Percentiles rank a stretch among this genome's conserved stretches.
These are phyloP conservation scores for Sclerotinia spermophila DNA, from an alignment of 2,329 filamentous ascomycete species.

Conservation along the genomic window DNA sequence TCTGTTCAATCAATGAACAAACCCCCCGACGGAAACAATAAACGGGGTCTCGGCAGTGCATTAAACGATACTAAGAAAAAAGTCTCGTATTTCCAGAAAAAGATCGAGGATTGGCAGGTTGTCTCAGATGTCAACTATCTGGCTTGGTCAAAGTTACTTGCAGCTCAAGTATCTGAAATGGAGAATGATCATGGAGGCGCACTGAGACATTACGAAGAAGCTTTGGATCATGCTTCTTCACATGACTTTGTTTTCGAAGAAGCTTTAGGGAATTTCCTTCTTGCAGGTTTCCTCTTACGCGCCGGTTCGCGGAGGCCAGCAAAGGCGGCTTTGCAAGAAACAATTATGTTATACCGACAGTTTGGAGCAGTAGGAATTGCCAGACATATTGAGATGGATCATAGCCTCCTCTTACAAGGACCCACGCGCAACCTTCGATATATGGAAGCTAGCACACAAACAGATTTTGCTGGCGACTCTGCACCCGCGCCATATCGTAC, in stretches of 20 bases:
- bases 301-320: constrained; percentile 64
- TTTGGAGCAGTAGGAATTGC: constrained; percentile 68
- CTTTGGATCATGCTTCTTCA: constrained; percentile 67
- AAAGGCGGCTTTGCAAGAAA: constrained; percentile 63
- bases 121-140: constrained; percentile 69
- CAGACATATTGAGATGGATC: constrained; percentile 63
- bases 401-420: constrained; percentile 63
- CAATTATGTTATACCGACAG: constrained; percentile 64
- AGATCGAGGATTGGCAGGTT: constrained; percentile 60
- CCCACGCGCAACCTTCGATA: constrained; percentile 56
- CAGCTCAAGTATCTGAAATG: constrained; percentile 66
- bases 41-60: constrained; percentile 44
- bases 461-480: constrained; percentile 61
- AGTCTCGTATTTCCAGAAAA: constrained; percentile 53
- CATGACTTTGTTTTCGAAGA: constrained; percentile 68
- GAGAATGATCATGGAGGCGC: constrained; percentile 53
- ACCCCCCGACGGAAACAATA: constrained; percentile 40
- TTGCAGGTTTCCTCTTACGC: constrained; percentile 67
- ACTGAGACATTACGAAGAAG: constrained; percentile 63
- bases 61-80: constrained; percentile 49
- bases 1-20: constrained; percentile 26
- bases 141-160: constrained; percentile 63
- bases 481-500: constrained; percentile 50
- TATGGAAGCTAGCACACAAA: constrained; percentile 64
- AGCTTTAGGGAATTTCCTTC: constrained; percentile 68